Evolutionary conservation across 2,329 filamentous ascomycete species (phyloP).

Genomic region (Endothia cerciana): DNA sequence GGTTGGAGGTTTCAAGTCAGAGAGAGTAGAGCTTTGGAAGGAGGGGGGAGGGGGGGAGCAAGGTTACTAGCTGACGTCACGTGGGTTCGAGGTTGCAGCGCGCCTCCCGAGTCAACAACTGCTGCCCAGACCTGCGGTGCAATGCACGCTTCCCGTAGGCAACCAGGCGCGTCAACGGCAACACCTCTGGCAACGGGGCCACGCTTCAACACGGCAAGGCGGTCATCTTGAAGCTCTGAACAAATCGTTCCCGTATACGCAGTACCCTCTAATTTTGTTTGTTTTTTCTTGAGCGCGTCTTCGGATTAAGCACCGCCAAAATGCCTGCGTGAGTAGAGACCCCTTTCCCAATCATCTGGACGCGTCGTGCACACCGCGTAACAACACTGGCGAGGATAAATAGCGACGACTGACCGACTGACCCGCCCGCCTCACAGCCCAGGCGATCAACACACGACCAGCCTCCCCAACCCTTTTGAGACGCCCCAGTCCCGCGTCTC

Average conservation of each 20-base stretch:
- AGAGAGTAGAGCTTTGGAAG: not conserved
- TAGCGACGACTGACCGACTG: not conserved
- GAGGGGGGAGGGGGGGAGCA: not conserved
- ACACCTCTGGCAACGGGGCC: not conserved
- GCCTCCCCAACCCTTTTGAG: conserved; percentile 78
- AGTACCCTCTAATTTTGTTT: too few relatives aligned
- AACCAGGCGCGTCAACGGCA: conserved; percentile 22
- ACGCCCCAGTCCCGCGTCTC: conserved; percentile 69
- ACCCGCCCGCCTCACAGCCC: conserved; percentile 51
- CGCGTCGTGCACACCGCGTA: conserved; percentile 15
- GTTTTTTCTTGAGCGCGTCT: not conserved
- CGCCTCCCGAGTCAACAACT: not conserved
- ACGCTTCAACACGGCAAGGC: not conserved
- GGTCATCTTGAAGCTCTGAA: not conserved
- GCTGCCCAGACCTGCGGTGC: not conserved
- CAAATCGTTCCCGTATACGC: not conserved
- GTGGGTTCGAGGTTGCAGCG: conserved; percentile 15
- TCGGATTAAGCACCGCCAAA: conserved; percentile 29
- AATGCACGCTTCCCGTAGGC: conserved; percentile 23
- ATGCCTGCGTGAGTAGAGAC: conserved; percentile 50
- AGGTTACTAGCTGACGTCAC: conserved; percentile 11
- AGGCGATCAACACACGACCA: conserved; percentile 66
- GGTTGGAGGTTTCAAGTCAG: too few relatives aligned
- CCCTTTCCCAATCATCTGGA: conserved; percentile 20
- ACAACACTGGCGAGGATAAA: not conserved